Base-by-base conservation (phyloP, 345 rosid genomes). In the Nephelium lappaceum region DNA sequence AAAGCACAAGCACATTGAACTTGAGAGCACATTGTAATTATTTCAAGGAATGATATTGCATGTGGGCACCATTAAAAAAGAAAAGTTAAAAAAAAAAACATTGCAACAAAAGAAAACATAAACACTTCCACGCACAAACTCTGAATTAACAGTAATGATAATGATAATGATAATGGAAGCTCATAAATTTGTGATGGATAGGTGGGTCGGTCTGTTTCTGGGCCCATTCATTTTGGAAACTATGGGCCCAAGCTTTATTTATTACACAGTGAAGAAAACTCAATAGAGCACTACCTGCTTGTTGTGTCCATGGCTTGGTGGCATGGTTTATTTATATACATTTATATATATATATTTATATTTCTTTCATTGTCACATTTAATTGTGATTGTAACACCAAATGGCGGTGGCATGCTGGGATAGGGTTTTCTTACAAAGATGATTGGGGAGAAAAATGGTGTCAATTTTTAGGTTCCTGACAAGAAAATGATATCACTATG, bases 31-130 rank as follows among this genome's bases (percentile, higher is more conserved):
- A 23, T n/a, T 23, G 12, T 42, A 42, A 73, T 61, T 53, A 73
- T 73, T 73, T 61, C 67, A 7, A 47, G 45, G 64, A 31, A 36
- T 55, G 64, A 72, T 72, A 62, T 72, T 55, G 61, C 75, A 42
- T 62, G 68, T 73, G 69, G 67, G 67, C 62, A 53, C 5, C 36
- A 58, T 19, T 23, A 1, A 11, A 0, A 1, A 25, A 42, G 14
- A 23, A 45, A 31, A 31, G 36, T 31, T 31, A 2, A 27, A 27
- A 27, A 27, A 1, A 27, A 27, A 27, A 27, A 27, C 31, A 27
- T 31, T 31, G 3, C 2, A 31, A 31, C 36, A 3, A 72, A 5
- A 38, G 25, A 15, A 31, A 36, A 36, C 41, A 57, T 31, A 49
- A 49, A 14, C 36, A 21, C 25, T n/a, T 5, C 11, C 36, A 4